These are phyloP conservation scores for Ogataea ramenticola DNA, from an alignment of 805 yeast genomes.

Conservation along the genomic window DNA sequence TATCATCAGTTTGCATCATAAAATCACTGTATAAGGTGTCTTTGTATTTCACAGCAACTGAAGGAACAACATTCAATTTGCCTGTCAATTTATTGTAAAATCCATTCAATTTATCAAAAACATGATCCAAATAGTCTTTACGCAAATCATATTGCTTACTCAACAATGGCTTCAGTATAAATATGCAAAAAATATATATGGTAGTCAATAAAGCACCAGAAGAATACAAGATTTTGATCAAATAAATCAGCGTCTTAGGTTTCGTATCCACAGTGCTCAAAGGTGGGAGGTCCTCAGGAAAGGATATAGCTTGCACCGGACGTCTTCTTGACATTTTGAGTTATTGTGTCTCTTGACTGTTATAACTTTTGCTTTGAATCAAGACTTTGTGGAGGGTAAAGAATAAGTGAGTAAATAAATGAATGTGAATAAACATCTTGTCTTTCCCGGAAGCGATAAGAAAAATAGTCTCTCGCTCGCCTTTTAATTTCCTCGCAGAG, in stretches of 20 bases:
- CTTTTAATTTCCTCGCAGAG: too few species aligned
- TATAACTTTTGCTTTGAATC: too few species aligned
- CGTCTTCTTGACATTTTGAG: not conserved
- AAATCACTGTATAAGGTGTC: constrained; percentile 30
- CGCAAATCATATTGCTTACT: constrained; percentile 33
- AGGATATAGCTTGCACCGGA: constrained; percentile 20
- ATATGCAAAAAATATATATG: constrained; percentile 24
- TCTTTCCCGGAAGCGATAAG: too few species aligned
- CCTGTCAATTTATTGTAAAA: constrained; percentile 22
- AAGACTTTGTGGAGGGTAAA: too few species aligned
- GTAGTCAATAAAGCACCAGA: constrained; percentile 28
- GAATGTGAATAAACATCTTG: too few species aligned
- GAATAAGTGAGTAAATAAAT: too few species aligned
- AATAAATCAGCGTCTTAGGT: constrained; percentile 22
- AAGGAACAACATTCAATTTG: constrained; percentile 27
- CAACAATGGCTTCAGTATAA: constrained; percentile 34
- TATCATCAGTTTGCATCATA: constrained; percentile 20
- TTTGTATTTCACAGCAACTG: constrained; percentile 35
- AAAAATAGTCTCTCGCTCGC: too few species aligned
- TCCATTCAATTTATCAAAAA: constrained; percentile 20
- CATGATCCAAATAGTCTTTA: constrained; percentile 22
- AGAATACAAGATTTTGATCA: constrained; percentile 24
- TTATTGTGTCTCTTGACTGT: too few species aligned
- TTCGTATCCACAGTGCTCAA: constrained; percentile 3
- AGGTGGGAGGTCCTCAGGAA: constrained; percentile 24